Evolutionary conservation across 1,284 basidiomycete species (phyloP).

Genomic region (Bjerkandera adusta): DNA sequence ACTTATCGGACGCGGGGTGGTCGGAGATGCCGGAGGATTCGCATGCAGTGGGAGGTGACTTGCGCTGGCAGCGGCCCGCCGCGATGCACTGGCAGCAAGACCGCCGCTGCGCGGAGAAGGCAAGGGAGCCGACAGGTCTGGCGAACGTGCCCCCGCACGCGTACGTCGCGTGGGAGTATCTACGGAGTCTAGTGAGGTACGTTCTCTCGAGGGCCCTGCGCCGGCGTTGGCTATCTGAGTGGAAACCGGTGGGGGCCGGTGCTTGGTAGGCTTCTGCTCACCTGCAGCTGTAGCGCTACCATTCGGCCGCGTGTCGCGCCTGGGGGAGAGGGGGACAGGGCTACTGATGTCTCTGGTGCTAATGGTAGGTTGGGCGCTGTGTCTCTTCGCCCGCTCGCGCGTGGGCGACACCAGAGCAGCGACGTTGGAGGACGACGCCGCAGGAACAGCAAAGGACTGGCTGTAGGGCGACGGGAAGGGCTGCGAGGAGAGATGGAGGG

Average conservation of each 20-base stretch:
- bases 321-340: constrained; percentile 38
- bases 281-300: constrained; percentile 27
- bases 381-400: constrained; percentile 38
- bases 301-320: constrained; percentile 28
- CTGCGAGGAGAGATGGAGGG: constrained; percentile 57
- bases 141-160: constrained; percentile 24
- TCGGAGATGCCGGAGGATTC: constrained; percentile 33
- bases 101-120: constrained; percentile 32
- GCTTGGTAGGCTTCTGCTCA: constrained; percentile 16
- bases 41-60: constrained; percentile 38
- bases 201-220: constrained; percentile 37
- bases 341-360: constrained; percentile 38
- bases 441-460: constrained; percentile 44
- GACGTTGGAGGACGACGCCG: constrained; percentile 42
- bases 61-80: constrained; percentile 37
- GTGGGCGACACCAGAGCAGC: constrained; percentile 41
- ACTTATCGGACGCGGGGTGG: constrained; percentile 37
- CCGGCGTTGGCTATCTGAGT: constrained; percentile 25
- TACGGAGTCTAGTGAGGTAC: constrained; percentile 30
- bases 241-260: constrained; percentile 13
- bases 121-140: constrained; percentile 35
- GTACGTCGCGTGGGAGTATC: constrained; percentile 43
- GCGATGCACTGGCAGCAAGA: constrained; percentile 29
- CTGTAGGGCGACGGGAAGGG: constrained; percentile 50
- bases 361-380: constrained; percentile 37